Evolutionary conservation across 306 rosid species (phyloP).

Genomic region (Sicyos edulis): DNA sequence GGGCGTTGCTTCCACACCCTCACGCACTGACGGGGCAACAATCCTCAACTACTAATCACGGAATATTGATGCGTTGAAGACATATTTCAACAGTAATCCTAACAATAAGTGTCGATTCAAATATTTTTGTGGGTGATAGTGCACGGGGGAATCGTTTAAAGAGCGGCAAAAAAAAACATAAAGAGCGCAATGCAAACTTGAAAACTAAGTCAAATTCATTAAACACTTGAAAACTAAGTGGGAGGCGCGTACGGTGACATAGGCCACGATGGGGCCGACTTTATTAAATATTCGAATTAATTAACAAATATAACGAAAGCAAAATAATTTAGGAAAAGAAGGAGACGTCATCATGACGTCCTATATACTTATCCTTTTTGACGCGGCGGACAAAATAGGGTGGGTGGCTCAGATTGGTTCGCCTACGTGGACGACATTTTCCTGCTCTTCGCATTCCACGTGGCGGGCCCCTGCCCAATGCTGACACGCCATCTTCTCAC

Average conservation of each 20-base stretch:
- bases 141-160: background rate
- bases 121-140: too few relatives aligned
- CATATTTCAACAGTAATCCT: too few relatives aligned
- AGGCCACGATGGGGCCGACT: background rate
- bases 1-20: too few relatives aligned
- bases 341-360: background rate
- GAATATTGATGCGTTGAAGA: too few relatives aligned
- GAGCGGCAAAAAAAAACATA: background rate
- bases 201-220: background rate
- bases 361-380: background rate
- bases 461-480: conserved; percentile 14
- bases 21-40: too few relatives aligned
- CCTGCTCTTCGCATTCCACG: background rate
- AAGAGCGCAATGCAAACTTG: too few relatives aligned
- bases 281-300: background rate
- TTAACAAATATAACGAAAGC: too few relatives aligned
- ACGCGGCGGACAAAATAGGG: background rate
- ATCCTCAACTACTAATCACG: too few relatives aligned
- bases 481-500: conserved; percentile 4
- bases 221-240: background rate
- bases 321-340: too few relatives aligned
- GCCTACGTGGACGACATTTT: background rate
- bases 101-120: too few relatives aligned
- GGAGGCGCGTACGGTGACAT: background rate
- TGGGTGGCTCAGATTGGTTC: background rate